phyloP scores from a whole-genome alignment of 192 early-diverging fungal genomes.

The Backusella psychrophila region DNA sequence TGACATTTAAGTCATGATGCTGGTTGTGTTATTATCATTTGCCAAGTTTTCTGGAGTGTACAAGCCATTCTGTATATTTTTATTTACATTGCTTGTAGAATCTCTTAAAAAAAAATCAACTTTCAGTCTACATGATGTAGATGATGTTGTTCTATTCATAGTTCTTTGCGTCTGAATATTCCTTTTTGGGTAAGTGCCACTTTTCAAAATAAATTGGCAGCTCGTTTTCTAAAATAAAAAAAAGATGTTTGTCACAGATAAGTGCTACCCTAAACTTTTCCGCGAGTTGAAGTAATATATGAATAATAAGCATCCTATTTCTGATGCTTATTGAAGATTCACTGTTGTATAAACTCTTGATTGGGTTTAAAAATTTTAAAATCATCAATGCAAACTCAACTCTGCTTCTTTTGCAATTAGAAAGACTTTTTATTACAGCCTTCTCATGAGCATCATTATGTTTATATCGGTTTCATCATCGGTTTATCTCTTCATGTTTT shows the following conservation, averaged over 20 bases:
- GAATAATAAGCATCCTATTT: neutral
- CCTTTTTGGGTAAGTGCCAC: neutral
- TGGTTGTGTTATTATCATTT: neutral
- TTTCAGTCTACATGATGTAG: neutral
- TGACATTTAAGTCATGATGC: neutral
- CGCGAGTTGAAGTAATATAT: neutral
- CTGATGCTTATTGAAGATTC: neutral
- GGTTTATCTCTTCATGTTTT: neutral
- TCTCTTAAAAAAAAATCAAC: neutral
- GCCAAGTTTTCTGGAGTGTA: neutral
- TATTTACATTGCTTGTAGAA: neutral
- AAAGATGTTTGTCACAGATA: neutral
- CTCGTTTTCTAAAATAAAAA: neutral
- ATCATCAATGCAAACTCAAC: neutral
- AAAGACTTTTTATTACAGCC: neutral
- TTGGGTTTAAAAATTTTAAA: too few relatives aligned
- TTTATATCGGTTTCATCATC: neutral
- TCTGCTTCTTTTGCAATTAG: neutral
- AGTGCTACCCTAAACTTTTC: neutral
- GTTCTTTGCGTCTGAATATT: neutral
- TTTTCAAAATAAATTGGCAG: neutral
- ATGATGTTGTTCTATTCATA: neutral
- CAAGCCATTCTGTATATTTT: neutral
- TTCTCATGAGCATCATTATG: neutral
- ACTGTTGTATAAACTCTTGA: neutral